A percentile compares a stretch with the other conserved stretches of the same genome.
Evolutionary conservation across 495 filamentous ascomycete genomes (phyloP).

Genomic region (Rhypophila decipiens): DNA sequence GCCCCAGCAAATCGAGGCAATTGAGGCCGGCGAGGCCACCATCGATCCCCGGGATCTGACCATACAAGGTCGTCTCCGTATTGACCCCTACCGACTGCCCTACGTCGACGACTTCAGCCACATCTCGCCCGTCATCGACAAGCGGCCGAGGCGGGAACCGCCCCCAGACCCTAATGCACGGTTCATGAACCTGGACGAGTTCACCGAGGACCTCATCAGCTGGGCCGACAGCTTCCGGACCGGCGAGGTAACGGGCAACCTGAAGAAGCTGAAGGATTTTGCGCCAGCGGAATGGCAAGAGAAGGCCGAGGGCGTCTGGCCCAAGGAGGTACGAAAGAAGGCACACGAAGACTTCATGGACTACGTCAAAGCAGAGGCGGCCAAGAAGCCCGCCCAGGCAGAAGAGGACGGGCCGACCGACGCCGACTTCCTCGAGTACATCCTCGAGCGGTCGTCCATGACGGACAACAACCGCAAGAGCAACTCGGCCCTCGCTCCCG

Average conservation of each 20-base stretch:
- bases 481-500: slow-evolving; percentile 36
- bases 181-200: slow-evolving; percentile 59
- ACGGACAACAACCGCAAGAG: slow-evolving; percentile 23
- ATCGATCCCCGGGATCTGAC: slow-evolving; percentile 74
- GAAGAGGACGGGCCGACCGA: slow-evolving; percentile 37
- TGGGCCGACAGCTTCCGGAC: slow-evolving; percentile 26
- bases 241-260: slow-evolving; percentile 17
- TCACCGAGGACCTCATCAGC: slow-evolving; percentile 47
- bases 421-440: slow-evolving; percentile 33
- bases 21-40: slow-evolving; percentile 78
- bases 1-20: slow-evolving; percentile 70
- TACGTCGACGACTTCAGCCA: slow-evolving; percentile 85
- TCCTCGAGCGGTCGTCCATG: slow-evolving; percentile 35
- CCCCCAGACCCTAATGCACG: slow-evolving; percentile 51
- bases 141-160: slow-evolving; percentile 24
- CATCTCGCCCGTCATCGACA: slow-evolving; percentile 71
- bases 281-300: slow-evolving; percentile 26
- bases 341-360: slow-evolving; percentile 23
- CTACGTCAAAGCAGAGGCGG: slow-evolving; percentile 28
- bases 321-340: slow-evolving; percentile 17
- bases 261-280: slow-evolving; percentile 33
- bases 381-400: slow-evolving; percentile 45
- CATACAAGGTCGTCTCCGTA: slow-evolving; percentile 59
- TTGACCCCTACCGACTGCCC: slow-evolving; percentile 61
- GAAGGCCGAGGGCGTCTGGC: slow-evolving; percentile 23